Percentiles rank a stretch among this genome's conserved stretches.
These are phyloP conservation scores for Marsdenia floribunda DNA, from an alignment of 257 asterid genomes.

Conservation along the genomic window DNA sequence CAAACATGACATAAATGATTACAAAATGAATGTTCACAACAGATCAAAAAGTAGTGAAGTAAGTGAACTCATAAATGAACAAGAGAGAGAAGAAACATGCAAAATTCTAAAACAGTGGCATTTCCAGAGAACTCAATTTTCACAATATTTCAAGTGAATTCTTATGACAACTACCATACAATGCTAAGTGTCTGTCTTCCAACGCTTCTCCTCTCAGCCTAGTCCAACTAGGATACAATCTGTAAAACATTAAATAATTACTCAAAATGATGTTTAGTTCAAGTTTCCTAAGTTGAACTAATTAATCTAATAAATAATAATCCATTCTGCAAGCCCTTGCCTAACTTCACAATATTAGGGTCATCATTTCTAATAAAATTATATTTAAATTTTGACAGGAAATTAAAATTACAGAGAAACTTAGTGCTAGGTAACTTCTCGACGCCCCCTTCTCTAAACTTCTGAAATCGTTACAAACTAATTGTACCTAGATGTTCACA, in stretches of 20 bases:
- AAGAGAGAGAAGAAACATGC: background rate
- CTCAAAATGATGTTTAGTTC: background rate
- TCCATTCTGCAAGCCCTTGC: background rate
- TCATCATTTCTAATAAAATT: no score
- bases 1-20: constrained; percentile 11
- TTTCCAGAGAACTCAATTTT: background rate
- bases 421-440: background rate
- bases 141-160: background rate
- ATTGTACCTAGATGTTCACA: background rate
- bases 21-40: background rate
- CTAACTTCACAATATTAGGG: background rate
- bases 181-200: background rate
- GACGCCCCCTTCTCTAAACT: background rate
- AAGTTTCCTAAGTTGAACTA: background rate
- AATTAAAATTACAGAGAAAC: background rate
- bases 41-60: background rate
- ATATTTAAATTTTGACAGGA: background rate
- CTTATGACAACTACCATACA: background rate
- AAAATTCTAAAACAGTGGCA: background rate
- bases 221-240: background rate
- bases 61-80: background rate
- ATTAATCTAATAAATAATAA: background rate
- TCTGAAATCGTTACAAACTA: background rate
- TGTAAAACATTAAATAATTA: background rate
- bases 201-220: background rate